Conservation (phyloP, 805 yeast genomes). For the Lipomyces orientalis region DNA sequence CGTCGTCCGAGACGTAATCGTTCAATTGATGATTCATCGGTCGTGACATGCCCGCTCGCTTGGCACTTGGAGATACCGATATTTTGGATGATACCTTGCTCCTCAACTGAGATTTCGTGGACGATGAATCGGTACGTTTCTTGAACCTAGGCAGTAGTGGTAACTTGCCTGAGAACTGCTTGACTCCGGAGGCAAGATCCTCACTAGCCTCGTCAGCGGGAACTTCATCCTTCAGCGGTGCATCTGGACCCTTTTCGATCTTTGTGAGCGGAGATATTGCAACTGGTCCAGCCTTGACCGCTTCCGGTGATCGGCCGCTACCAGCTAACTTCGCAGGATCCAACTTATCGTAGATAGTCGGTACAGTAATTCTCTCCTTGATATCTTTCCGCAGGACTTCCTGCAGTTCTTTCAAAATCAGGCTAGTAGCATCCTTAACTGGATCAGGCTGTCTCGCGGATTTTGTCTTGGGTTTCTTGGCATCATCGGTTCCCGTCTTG, state of each 20-base stretch:
- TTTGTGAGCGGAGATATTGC: neutral
- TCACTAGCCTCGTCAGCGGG: neutral
- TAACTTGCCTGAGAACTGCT: constrained; percentile 21
- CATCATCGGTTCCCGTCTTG: constrained; percentile 19
- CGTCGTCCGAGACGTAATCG: constrained; percentile 39
- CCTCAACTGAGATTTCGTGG: constrained; percentile 9
- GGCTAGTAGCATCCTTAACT: constrained; percentile 62
- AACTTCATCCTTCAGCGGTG: neutral
- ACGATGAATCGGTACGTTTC: constrained; percentile 22
- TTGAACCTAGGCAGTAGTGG: constrained; percentile 44
- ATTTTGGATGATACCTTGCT: constrained; percentile 7
- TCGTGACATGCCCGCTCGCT: constrained; percentile 28
- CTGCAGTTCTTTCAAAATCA: constrained; percentile 67
- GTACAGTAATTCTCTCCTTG: constrained; percentile 72
- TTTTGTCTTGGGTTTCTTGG: constrained; percentile 24
- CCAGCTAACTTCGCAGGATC: constrained; percentile 51
- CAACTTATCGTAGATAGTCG: constrained; percentile 65
- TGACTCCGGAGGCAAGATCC: neutral
- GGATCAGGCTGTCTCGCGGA: constrained; percentile 46
- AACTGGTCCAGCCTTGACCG: neutral
- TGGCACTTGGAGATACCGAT: neutral
- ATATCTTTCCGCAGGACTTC: constrained; percentile 70
- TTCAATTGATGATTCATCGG: constrained; percentile 44
- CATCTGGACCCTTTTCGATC: neutral
- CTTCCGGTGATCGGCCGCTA: neutral